Conservation (phyloP, 345 rosid genomes). For the Toxicodendron radicans region DNA sequence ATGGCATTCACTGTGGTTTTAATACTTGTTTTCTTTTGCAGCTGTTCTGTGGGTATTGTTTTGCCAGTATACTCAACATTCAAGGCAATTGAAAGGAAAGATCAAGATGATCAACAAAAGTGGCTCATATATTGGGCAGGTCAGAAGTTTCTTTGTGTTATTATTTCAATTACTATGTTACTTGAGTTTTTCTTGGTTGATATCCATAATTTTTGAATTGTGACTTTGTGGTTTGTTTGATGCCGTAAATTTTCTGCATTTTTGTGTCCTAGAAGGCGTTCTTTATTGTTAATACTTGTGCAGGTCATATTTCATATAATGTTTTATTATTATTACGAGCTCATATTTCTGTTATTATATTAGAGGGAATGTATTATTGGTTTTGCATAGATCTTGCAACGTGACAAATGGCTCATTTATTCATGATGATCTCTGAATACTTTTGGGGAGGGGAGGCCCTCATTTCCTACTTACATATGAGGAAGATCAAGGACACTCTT, state of each 20-base stretch:
- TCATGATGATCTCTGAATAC: neutral
- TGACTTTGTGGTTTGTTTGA: neutral
- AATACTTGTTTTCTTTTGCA: conserved; percentile 21
- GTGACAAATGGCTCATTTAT: neutral
- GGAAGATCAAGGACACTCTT: neutral
- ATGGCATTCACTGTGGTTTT: neutral
- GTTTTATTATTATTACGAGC: too few species aligned
- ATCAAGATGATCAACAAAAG: conserved; percentile 33
- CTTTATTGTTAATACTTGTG: neutral
- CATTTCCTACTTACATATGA: neutral
- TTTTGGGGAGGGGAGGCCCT: neutral
- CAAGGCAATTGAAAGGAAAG: conserved; percentile 44
- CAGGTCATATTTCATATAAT: neutral
- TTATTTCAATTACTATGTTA: neutral
- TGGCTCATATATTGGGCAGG: conserved; percentile 54
- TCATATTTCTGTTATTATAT: neutral
- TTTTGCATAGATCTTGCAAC: neutral
- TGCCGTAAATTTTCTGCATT: neutral
- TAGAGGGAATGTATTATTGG: neutral
- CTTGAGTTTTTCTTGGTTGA: neutral
- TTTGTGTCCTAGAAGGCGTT: neutral
- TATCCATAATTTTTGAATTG: neutral
- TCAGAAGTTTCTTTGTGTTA: neutral
- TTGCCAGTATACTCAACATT: conserved; percentile 51
- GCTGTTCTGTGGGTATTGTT: conserved; percentile 44